Conservation (phyloP, 108 stramenopile genomes). For the Cyclotella kingstonii region DNA sequence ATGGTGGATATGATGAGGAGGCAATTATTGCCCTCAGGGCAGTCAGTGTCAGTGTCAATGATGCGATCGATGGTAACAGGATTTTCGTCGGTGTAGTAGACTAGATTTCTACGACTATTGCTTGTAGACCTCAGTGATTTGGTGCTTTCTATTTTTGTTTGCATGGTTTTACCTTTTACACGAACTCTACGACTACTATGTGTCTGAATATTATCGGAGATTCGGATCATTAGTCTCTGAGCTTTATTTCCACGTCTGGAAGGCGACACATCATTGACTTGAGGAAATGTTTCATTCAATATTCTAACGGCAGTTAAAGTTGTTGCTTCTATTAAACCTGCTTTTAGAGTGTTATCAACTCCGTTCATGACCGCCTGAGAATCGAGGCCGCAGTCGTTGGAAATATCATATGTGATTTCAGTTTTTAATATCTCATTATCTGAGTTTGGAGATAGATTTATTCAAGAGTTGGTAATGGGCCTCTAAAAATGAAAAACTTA, state of each 20-base stretch:
- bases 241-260: not conserved
- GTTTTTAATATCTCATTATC: too few relatives aligned
- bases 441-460: too few relatives aligned
- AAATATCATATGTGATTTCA: constrained; percentile 24
- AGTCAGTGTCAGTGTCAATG: constrained; percentile 36
- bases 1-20: constrained; percentile 37
- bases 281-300: constrained; percentile 54
- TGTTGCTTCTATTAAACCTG: constrained; percentile 53
- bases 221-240: not conserved
- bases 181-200: constrained; percentile 4
- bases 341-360: constrained; percentile 49
- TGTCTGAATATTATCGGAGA: not conserved
- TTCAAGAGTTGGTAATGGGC: not conserved
- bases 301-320: constrained; percentile 35
- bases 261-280: constrained; percentile 1
- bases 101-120: constrained; percentile 48
- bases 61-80: constrained; percentile 45
- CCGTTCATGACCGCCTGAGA: constrained; percentile 52
- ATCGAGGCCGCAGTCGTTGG: constrained; percentile 39
- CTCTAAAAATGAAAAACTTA: not conserved
- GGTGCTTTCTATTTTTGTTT: not conserved
- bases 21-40: constrained; percentile 23
- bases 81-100: constrained; percentile 42
- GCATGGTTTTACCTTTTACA: not conserved
- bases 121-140: too few relatives aligned